Base-by-base conservation (phyloP, 2,329 filamentous ascomycete species). In the Penicillium digitatum region DNA sequence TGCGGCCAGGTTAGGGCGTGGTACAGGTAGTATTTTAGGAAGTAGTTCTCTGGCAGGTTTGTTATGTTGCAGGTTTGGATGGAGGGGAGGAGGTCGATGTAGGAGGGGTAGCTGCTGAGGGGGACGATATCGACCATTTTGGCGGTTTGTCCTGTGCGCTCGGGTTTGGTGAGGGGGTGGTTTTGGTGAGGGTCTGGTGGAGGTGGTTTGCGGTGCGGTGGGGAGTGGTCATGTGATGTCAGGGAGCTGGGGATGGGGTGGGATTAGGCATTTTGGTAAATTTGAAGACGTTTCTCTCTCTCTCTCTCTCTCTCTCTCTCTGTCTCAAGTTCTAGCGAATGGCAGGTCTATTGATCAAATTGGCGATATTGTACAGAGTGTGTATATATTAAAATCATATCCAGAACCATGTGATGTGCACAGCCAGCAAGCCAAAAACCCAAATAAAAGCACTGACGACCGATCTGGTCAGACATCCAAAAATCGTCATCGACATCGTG, bases 21-120 rank as follows among this genome's bases (percentile, higher is more conserved):
- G 83, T 99, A 99, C 70, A 99, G 86, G 80, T 99, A 99, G 82
- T 99, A 99, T 83, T 99, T 99, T 78, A 96, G 89, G 75, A 97
- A 97, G 84, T 99, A 99, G 82, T 99, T 99, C 77, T 99, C 94
- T 62, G 94, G 94, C 51, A 99, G 83, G 80, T 99, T 99, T 74
- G 95, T 95, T 73, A 99, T 92, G 81, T 99, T 97, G 72, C 93
- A 93, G 76, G 95, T 91, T 79, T 99, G 94, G 72, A 99, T 88
- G 61, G 90, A 81, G 63, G 85, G 87, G 64, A 99, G 86, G 62
- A 94, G 80, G 62, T 93, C 88, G 76, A 99, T 95, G 78, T 97
- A 75, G 59, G 77, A 76, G 53, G 71, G 73, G 67, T 74, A 78
- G 40, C 72, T 75, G 57, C 71, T 76, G 58, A 78, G 71, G 47